Percentiles rank a stretch among this genome's conserved stretches.
Evolutionary conservation across 768 basidiomycete genomes (phyloP).

Genomic region (Mycena indigotica): DNA sequence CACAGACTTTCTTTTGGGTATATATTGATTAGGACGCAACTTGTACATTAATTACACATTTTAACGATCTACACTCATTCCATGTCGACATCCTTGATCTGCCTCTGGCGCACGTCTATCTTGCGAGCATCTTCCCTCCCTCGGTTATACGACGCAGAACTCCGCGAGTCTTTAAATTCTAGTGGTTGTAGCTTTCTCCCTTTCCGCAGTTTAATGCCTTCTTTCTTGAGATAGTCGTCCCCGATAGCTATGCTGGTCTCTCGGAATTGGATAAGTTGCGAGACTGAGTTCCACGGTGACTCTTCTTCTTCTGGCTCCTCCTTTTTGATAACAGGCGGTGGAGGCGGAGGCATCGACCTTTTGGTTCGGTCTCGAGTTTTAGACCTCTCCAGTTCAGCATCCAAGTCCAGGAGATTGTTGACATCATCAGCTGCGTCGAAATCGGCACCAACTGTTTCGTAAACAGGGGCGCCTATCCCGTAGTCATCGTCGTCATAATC

Average conservation of each 20-base stretch:
- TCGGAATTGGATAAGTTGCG: conserved; percentile 31
- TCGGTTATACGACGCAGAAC: conserved; percentile 30
- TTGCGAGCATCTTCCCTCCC: conserved; percentile 33
- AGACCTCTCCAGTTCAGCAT: conserved; percentile 18
- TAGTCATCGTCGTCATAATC: not conserved
- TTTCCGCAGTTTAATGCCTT: conserved; percentile 23
- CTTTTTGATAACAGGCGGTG: conserved; percentile 8
- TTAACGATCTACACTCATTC: not conserved
- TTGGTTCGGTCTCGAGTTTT: conserved; percentile 4
- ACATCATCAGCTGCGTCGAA: conserved; percentile 21
- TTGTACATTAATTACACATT: not conserved
- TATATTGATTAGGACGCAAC: not conserved
- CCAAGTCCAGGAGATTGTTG: conserved; percentile 19
- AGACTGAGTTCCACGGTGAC: conserved; percentile 25
- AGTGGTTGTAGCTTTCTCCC: conserved; percentile 16
- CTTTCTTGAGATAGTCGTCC: conserved; percentile 28
- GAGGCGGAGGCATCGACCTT: conserved; percentile 19
- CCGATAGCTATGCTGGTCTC: conserved; percentile 27
- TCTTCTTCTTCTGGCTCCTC: conserved; percentile 23
- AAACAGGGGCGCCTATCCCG: not conserved
- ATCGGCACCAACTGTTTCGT: conserved; percentile 5
- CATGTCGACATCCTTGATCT: conserved; percentile 24
- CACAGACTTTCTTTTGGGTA: not conserved
- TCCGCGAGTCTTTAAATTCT: conserved; percentile 22
- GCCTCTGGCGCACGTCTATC: conserved; percentile 28